These are phyloP conservation scores for Sporopachydermia cereana DNA, from an alignment of 1,139 yeast genomes.

Conservation along the genomic window DNA sequence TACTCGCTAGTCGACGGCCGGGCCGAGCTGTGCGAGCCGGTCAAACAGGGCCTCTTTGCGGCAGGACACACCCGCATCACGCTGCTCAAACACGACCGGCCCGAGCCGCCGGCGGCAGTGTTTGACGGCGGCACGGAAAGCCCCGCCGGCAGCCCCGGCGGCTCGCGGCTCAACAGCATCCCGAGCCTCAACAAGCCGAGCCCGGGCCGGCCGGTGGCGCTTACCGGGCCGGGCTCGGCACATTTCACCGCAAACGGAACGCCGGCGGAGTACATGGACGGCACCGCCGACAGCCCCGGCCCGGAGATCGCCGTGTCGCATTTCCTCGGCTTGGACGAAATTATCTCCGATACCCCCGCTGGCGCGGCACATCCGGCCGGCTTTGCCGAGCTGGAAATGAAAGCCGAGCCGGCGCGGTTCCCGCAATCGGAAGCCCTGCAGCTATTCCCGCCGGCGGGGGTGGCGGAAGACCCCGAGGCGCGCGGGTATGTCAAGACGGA, in stretches of 20 bases:
- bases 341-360: constrained; percentile 12
- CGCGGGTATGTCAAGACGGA: constrained; percentile 42
- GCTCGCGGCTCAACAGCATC: not conserved
- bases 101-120: not conserved
- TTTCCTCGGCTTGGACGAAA: constrained; percentile 6
- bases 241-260: not conserved
- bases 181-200: not conserved
- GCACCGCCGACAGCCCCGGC: not conserved
- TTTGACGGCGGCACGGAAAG: not conserved
- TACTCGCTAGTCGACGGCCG: constrained; percentile 30
- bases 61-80: constrained; percentile 36
- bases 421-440: constrained; percentile 16
- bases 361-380: constrained; percentile 16
- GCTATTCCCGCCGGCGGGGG: constrained; percentile 19
- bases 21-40: constrained; percentile 58
- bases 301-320: constrained; percentile 7
- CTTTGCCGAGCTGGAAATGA: constrained; percentile 12
- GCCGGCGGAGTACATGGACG: constrained; percentile 1
- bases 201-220: not conserved
- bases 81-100: constrained; percentile 31
- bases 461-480: constrained; percentile 30
- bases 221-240: not conserved
- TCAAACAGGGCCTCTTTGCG: constrained; percentile 48
- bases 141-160: not conserved
- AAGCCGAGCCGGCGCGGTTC: constrained; percentile 14